Conservation (phyloP, 352 stramenopile genomes). For the Globisporangium solare region DNA sequence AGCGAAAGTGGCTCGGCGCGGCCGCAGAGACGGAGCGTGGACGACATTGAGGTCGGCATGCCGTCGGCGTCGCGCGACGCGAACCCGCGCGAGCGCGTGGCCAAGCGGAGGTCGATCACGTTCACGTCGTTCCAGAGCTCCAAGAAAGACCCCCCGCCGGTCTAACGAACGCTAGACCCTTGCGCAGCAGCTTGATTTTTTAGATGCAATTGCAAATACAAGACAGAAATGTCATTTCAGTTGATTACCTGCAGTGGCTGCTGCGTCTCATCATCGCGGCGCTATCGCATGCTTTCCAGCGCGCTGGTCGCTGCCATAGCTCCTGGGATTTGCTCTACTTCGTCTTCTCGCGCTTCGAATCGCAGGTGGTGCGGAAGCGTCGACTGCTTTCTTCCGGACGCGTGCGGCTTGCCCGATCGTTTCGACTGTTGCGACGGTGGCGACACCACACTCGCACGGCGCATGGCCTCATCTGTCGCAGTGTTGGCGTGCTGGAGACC, state of each 20-base stretch:
- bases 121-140: slow-evolving; percentile 56
- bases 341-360: background rate
- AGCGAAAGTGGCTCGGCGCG: slow-evolving; percentile 8
- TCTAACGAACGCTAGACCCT: slow-evolving; percentile 6
- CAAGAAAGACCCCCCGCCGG: slow-evolving; percentile 15
- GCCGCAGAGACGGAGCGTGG: slow-evolving; percentile 42
- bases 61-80: slow-evolving; percentile 42
- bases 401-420: slow-evolving; percentile 1
- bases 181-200: background rate
- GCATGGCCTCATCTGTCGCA: slow-evolving; percentile 3
- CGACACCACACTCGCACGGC: slow-evolving; percentile 11
- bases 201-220: too few species aligned
- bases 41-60: slow-evolving; percentile 77
- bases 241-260: too few species aligned
- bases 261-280: too few species aligned
- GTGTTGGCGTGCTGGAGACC: too few species aligned
- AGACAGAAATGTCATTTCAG: too few species aligned
- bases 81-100: slow-evolving; percentile 36
- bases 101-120: slow-evolving; percentile 73
- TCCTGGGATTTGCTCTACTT: too few species aligned
- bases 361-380: background rate
- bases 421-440: slow-evolving; percentile 3
- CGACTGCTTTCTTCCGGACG: slow-evolving; percentile 6
- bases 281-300: too few species aligned
- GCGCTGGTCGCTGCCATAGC: background rate